Evolutionary conservation across 768 basidiomycete genomes (phyloP).

Genomic region (Mycena epipterygia): DNA sequence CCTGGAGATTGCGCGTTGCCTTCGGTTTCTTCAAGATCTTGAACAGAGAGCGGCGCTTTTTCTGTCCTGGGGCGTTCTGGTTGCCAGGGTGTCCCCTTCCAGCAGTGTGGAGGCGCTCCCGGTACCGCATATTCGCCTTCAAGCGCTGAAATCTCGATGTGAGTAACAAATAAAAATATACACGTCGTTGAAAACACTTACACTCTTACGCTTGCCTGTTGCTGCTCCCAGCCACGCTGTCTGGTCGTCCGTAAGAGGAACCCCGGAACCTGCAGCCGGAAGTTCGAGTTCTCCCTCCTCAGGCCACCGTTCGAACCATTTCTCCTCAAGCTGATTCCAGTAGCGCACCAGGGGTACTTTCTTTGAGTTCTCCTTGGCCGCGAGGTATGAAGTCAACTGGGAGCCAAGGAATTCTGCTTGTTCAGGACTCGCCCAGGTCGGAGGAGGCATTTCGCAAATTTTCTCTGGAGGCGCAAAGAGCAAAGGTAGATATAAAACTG

Average conservation of each 20-base stretch:
- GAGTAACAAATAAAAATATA: neutral
- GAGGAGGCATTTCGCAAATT: neutral
- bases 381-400: neutral
- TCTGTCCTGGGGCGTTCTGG: neutral
- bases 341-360: neutral
- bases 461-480: neutral
- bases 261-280: neutral
- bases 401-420: neutral
- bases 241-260: neutral
- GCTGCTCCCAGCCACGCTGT: neutral
- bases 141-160: neutral
- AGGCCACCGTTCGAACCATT: neutral
- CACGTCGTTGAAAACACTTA: neutral
- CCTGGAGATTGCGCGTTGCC: neutral
- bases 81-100: neutral
- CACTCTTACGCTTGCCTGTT: neutral
- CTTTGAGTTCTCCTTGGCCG: neutral
- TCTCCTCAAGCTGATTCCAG: neutral
- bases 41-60: neutral
- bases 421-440: neutral
- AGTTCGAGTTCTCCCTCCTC: neutral
- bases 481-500: too few species aligned
- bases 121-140: neutral
- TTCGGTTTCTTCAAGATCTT: neutral
- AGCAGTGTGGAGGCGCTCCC: neutral